These are phyloP conservation scores for Coprinopsis strossmayeri DNA, from an alignment of 768 basidiomycete species.

Conservation along the genomic window DNA sequence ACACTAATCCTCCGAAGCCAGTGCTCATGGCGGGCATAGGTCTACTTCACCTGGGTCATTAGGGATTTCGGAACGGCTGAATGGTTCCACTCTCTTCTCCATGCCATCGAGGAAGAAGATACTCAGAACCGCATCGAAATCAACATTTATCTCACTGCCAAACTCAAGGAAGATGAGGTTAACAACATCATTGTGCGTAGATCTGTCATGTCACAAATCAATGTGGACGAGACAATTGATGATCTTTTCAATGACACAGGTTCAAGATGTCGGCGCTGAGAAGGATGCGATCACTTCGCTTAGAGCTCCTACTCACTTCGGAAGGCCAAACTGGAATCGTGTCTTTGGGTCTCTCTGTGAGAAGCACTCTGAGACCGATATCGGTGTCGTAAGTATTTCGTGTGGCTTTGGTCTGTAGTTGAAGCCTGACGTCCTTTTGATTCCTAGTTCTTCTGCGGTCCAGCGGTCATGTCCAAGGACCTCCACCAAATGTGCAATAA, in stretches of 20 bases:
- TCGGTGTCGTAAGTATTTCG: constrained; percentile 63
- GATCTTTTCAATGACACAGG: constrained; percentile 25
- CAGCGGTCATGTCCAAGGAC: constrained; percentile 57
- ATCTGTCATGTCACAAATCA: too few relatives aligned
- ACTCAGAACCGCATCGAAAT: constrained; percentile 83
- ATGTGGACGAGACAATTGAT: background rate
- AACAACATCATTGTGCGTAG: constrained; percentile 83
- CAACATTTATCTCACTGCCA: constrained; percentile 88
- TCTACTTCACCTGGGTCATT: constrained; percentile 95
- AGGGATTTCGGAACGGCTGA: constrained; percentile 85
- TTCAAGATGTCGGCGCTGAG: constrained; percentile 89
- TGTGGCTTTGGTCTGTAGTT: background rate
- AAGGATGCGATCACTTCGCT: constrained; percentile 87
- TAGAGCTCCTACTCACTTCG: constrained; percentile 89
- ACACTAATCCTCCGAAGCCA: too few relatives aligned
- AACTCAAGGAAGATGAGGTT: constrained; percentile 88
- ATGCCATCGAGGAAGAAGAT: constrained; percentile 93
- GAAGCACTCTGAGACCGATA: constrained; percentile 84
- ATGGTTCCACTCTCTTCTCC: constrained; percentile 91
- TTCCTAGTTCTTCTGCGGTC: constrained; percentile 85
- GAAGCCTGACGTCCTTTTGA: background rate
- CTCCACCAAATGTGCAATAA: constrained; percentile 81
- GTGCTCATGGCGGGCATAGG: too few relatives aligned
- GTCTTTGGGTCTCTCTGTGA: constrained; percentile 68
- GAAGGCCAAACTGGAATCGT: constrained; percentile 81